These are phyloP conservation scores for Trichaptum fuscoviolaceum DNA, from an alignment of 768 basidiomycete species.

Conservation along the genomic window DNA sequence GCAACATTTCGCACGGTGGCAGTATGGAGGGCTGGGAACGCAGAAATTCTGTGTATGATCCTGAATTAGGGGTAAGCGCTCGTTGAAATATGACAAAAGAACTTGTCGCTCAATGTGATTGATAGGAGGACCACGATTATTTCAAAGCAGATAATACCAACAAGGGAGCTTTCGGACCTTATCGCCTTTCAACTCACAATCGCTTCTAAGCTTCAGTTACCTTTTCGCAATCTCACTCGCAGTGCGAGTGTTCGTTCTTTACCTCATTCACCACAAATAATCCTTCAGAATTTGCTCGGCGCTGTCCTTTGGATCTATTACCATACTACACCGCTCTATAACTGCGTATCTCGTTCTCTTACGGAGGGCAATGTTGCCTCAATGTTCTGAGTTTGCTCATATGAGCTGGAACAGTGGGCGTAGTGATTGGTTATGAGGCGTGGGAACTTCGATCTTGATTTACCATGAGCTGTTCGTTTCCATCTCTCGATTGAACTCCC, in stretches of 20 bases:
- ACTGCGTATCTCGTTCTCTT: no score
- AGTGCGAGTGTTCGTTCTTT: neutral
- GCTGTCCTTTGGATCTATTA: no score
- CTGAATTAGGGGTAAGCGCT: neutral
- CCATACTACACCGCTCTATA: no score
- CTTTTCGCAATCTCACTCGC: neutral
- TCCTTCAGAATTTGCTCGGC: neutral
- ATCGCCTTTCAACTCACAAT: neutral
- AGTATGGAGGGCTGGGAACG: neutral
- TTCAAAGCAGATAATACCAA: neutral
- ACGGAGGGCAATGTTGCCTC: no score
- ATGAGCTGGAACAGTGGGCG: no score
- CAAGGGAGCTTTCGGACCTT: neutral
- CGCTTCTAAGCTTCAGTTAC: neutral
- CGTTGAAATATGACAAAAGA: neutral
- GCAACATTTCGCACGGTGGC: neutral
- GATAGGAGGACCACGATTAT: neutral
- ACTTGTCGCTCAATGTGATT: neutral
- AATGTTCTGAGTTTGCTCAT: no score
- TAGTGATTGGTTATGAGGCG: no score
- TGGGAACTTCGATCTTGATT: no score
- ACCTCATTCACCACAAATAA: neutral
- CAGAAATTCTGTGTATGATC: neutral
- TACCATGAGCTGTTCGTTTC: no score
- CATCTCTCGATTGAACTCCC: no score